Evolutionary conservation across 176 grass and related monocot species (phyloP), one percentile per base, ranked within the genome.

Genomic region (Aegilops bicornis): DNA sequence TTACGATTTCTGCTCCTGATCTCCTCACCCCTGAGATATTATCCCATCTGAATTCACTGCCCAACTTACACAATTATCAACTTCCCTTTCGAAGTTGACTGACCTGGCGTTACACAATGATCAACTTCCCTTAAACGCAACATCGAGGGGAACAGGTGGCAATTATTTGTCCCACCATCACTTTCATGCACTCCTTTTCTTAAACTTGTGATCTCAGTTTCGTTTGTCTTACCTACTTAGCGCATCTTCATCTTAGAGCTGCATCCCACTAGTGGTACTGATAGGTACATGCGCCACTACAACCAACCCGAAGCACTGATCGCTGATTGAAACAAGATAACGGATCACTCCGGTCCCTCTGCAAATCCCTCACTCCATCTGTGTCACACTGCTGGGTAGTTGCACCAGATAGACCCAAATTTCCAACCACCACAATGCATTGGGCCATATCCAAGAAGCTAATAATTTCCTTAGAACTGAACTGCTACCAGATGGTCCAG

Each of bases 261-360:
- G 37, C 36, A 80, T 59, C 69, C 84, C 89, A 76, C 47, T 75
- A 79, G 29, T 58, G 45, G 20, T 79, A 45, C 66, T 79, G 59
- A 90, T 74, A 80, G 66, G 11, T 50, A 61, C 11, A 25, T 1
- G 22, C 5, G 3, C 45, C 59, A 84, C 80, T 73, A 73, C 42
- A 83, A 83, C 43, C 42, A 43, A 43, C 39, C 54, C 52, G 54
- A 79, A 43, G 35, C 19, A 87, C 48, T 16, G 16, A 19, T 54
- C 50, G 2, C 50, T 75, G 25, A 37, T 40, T 76, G 48, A 74
- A 80, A 24, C 62, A 47, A 40, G 69, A 58, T 81, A 63, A 31
- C 30, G 7, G 74, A 11, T 16, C 23, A 36, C 47, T 74, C 68
- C 13, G 7, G 64, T 30, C 45, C 76, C 58, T 80, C 30, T 58